Evolutionary conservation across 176 grass and related monocot genomes (phyloP).

Genomic region (Poa pratensis): DNA sequence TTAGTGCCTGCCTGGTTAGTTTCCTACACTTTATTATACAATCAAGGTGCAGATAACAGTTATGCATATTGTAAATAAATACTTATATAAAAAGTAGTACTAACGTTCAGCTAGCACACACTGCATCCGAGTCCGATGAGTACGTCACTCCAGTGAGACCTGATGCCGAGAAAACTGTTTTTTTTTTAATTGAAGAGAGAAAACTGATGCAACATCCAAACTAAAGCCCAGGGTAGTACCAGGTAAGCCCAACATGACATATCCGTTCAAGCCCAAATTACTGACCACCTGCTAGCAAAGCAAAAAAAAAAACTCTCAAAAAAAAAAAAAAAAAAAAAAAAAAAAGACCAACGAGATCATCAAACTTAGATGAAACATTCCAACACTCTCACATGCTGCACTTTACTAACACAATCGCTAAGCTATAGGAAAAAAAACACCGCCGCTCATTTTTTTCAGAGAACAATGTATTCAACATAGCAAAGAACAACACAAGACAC

Average conservation of each 20-base stretch:
- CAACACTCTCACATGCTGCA: neutral
- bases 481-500: neutral
- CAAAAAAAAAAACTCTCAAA: neutral
- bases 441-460: slow-evolving; percentile 22
- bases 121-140: too few species aligned
- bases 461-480: neutral
- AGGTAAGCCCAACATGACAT: neutral
- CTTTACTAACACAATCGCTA: neutral
- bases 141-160: too few species aligned
- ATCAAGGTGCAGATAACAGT: too few species aligned
- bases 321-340: neutral
- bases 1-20: too few species aligned
- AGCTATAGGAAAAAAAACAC: too few species aligned
- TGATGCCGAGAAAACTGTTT: too few species aligned
- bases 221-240: neutral
- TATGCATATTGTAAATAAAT: too few species aligned
- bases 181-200: too few species aligned
- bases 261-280: neutral
- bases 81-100: too few species aligned
- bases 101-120: too few species aligned
- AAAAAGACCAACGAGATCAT: neutral
- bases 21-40: too few species aligned
- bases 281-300: neutral
- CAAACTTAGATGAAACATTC: slow-evolving; percentile 5
- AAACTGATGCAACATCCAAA: too few species aligned